Conservation (phyloP, 495 filamentous ascomycete genomes). For the Penicillium ucsense region DNA sequence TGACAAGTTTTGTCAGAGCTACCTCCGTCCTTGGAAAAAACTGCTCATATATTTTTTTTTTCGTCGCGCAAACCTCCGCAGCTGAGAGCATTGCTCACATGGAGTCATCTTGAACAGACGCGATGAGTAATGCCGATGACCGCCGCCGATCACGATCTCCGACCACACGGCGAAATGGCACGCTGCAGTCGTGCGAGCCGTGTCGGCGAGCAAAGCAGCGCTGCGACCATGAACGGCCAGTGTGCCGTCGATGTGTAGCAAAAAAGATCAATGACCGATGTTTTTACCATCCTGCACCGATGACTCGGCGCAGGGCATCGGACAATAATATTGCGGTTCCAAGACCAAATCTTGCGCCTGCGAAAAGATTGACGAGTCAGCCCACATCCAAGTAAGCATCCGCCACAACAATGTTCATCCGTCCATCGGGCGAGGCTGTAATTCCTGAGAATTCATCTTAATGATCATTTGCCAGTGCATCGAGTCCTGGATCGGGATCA, state of each 20-base stretch:
- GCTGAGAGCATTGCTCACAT: too few relatives aligned
- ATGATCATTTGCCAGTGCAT: constrained; percentile 7
- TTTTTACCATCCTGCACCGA: constrained; percentile 36
- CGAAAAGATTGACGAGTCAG: constrained; percentile 11
- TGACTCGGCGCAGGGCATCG: constrained; percentile 24
- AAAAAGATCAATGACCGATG: constrained; percentile 27
- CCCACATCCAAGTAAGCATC: constrained; percentile 19
- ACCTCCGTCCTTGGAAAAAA: too few relatives aligned
- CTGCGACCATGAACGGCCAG: constrained; percentile 37
- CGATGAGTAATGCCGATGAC: constrained; percentile 12
- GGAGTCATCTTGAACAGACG: too few relatives aligned
- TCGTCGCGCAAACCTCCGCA: too few relatives aligned
- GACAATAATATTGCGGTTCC: background rate
- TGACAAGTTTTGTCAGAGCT: too few relatives aligned
- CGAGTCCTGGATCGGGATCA: constrained; percentile 21
- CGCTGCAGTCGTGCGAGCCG: constrained; percentile 42
- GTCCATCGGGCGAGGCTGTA: background rate
- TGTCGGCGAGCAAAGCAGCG: constrained; percentile 43
- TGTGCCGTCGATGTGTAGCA: constrained; percentile 25
- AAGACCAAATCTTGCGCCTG: constrained; percentile 3
- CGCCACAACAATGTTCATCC: background rate
- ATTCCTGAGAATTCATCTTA: too few relatives aligned
- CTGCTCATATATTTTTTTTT: too few relatives aligned
- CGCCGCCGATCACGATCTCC: constrained; percentile 16
- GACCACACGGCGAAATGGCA: constrained; percentile 36